phyloP scores from a whole-genome alignment of 192 early-diverging fungal species.

The Coemansia sp. region DNA sequence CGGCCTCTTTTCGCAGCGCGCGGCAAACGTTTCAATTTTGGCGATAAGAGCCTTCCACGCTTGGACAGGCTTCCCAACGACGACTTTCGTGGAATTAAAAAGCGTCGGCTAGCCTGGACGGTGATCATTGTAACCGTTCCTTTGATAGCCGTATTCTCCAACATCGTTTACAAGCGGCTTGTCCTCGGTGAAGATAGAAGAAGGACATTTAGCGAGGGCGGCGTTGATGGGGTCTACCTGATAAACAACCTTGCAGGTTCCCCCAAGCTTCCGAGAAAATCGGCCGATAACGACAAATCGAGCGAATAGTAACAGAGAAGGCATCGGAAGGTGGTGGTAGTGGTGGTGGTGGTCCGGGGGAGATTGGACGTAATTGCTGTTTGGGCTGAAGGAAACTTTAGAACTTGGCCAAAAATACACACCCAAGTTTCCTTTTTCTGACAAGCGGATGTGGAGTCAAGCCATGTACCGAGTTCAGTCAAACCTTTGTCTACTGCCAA shows the following conservation, averaged over 20 bases:
- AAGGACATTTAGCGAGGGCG: slow-evolving; percentile 36
- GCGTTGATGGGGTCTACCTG: slow-evolving; percentile 36
- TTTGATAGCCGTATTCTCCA: slow-evolving; percentile 35
- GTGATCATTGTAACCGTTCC: slow-evolving; percentile 56
- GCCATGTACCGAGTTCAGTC: neutral
- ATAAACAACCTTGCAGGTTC: slow-evolving; percentile 46
- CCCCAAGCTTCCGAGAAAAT: neutral
- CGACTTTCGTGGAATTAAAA: slow-evolving; percentile 41
- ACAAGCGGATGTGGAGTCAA: neutral
- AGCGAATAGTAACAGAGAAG: neutral
- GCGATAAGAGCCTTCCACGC: slow-evolving; percentile 40
- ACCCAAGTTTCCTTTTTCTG: neutral
- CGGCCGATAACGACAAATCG: neutral
- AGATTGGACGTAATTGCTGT: no score
- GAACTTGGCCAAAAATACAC: neutral
- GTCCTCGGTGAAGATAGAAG: slow-evolving; percentile 49
- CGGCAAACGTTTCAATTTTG: slow-evolving; percentile 21
- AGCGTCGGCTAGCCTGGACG: slow-evolving; percentile 50
- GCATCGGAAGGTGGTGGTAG: no score
- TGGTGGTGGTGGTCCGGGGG: no score
- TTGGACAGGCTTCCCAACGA: slow-evolving; percentile 36
- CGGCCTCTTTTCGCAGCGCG: slow-evolving; percentile 25
- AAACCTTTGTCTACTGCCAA: neutral
- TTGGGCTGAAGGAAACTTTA: no score
- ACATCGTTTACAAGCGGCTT: slow-evolving; percentile 50